A percentile compares a stretch with the other conserved stretches of the same genome.
Evolutionary conservation across 2,329 filamentous ascomycete species (phyloP).

Genomic region (Xylaria sp.): DNA sequence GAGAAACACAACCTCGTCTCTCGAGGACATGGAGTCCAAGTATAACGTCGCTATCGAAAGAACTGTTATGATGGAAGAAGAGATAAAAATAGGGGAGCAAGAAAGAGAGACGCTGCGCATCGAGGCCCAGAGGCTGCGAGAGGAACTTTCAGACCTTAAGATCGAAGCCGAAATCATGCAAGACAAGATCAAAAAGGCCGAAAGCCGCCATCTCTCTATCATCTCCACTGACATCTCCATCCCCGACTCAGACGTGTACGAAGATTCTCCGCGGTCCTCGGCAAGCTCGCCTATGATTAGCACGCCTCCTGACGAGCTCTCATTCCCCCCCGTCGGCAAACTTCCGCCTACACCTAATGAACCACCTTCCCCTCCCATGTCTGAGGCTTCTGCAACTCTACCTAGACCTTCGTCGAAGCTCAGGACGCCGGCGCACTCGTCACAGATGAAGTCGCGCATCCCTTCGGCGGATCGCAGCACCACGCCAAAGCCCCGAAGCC

Average conservation of each 20-base stretch:
- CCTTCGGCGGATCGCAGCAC: slow-evolving; percentile 60
- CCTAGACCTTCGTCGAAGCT: slow-evolving; percentile 56
- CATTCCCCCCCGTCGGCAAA: slow-evolving; percentile 56
- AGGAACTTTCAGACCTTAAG: slow-evolving; percentile 90
- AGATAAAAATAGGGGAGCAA: slow-evolving; percentile 88
- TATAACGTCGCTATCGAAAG: slow-evolving; percentile 95
- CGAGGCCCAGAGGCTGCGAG: slow-evolving; percentile 84
- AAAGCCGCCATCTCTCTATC: slow-evolving; percentile 61
- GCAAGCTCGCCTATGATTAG: slow-evolving; percentile 88
- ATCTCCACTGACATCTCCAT: slow-evolving; percentile 68
- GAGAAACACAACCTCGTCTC: slow-evolving; percentile 90
- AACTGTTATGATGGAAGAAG: slow-evolving; percentile 91
- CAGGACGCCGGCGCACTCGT: slow-evolving; percentile 42
- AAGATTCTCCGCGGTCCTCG: slow-evolving; percentile 80
- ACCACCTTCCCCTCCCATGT: slow-evolving; percentile 92
- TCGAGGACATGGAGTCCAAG: slow-evolving; percentile 96
- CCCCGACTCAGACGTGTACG: slow-evolving; percentile 74
- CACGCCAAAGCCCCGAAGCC: slow-evolving; percentile 58
- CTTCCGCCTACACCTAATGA: slow-evolving; percentile 72
- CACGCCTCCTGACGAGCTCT: slow-evolving; percentile 80
- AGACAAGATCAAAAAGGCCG: slow-evolving; percentile 84
- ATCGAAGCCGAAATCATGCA: slow-evolving; percentile 94
- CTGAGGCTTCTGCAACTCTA: slow-evolving; percentile 74
- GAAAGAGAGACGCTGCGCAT: slow-evolving; percentile 89
- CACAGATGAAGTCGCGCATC: slow-evolving; percentile 56